Evolutionary conservation across 768 basidiomycete genomes (phyloP).

Genomic region (Clitopilus hobsonii): DNA sequence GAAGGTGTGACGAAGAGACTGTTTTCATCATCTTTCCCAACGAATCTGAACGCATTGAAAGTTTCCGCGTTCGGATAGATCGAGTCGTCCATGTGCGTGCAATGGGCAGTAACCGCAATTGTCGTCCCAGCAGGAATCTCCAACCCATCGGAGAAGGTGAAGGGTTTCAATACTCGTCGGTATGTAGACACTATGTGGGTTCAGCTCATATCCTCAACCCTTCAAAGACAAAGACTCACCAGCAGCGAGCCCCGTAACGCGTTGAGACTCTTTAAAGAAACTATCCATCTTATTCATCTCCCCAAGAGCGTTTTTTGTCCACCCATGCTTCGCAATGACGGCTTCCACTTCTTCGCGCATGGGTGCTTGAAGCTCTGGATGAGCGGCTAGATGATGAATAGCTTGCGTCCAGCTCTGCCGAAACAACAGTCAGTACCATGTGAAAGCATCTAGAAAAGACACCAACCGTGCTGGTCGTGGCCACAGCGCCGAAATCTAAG

Average conservation of each 20-base stretch:
- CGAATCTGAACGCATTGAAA: constrained; percentile 3
- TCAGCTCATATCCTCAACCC: neutral
- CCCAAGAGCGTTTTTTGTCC: constrained; percentile 27
- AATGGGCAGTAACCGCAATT: constrained; percentile 11
- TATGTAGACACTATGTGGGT: constrained; percentile 12
- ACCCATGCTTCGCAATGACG: constrained; percentile 31
- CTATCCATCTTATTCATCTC: constrained; percentile 42
- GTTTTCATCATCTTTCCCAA: neutral
- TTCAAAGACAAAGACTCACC: constrained; percentile 14
- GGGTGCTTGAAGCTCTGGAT: constrained; percentile 24
- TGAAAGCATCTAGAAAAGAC: neutral
- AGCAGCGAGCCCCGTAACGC: constrained; percentile 19
- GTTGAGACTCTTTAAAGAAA: constrained; percentile 36
- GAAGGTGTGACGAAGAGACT: neutral
- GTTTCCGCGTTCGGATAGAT: constrained; percentile 6
- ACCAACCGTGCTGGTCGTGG: constrained; percentile 39
- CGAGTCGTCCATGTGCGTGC: constrained; percentile 11
- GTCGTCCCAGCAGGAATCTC: constrained; percentile 20
- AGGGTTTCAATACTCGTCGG: constrained; percentile 15
- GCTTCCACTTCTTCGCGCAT: constrained; percentile 40
- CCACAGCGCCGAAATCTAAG: constrained; percentile 38
- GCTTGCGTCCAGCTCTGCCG: constrained; percentile 31
- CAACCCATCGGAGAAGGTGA: constrained; percentile 22
- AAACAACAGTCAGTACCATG: neutral
- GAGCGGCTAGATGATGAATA: constrained; percentile 30